A percentile compares a stretch with the other conserved stretches of the same genome.
These are phyloP conservation scores for Mycena amicta DNA, from an alignment of 768 basidiomycete genomes.

Conservation along the genomic window DNA sequence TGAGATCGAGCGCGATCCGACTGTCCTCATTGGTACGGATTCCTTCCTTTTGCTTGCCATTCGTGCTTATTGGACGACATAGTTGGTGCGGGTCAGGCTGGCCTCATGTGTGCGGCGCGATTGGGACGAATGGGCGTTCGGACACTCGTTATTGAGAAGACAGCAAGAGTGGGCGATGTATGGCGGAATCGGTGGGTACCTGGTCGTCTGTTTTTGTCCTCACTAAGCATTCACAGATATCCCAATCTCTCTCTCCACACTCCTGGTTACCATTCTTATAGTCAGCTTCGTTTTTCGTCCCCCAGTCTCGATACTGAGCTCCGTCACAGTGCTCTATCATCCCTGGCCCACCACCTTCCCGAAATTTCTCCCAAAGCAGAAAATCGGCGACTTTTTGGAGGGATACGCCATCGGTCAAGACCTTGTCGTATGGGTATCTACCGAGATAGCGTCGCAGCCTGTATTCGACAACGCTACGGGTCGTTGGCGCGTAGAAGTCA, in stretches of 20 bases:
- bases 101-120: conserved; percentile 55
- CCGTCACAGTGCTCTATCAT: conserved; percentile 13
- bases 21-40: conserved; percentile 24
- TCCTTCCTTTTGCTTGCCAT: too few species aligned
- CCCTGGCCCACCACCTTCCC: conserved; percentile 17
- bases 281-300: neutral
- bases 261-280: conserved; percentile 2
- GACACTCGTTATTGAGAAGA: conserved; percentile 51
- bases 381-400: conserved; percentile 18
- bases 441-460: conserved; percentile 3
- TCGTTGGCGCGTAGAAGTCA: conserved; percentile 11
- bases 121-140: conserved; percentile 49
- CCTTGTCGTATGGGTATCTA: conserved; percentile 12
- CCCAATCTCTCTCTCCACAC: conserved; percentile 19
- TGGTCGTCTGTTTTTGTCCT: conserved; percentile 32
- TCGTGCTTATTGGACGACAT: too few species aligned
- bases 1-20: conserved; percentile 24
- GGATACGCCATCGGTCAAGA: conserved; percentile 13
- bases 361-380: conserved; percentile 7
- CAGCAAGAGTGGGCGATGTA: conserved; percentile 41
- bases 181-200: conserved; percentile 51
- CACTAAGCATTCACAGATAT: conserved; percentile 1
- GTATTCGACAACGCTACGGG: neutral
- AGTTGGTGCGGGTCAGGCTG: conserved; percentile 55
- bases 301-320: neutral